Evolutionary conservation across 2,329 filamentous ascomycete species (phyloP), one percentile per base, ranked within the genome.

Genomic region (Chrysoporthe puriensis): DNA sequence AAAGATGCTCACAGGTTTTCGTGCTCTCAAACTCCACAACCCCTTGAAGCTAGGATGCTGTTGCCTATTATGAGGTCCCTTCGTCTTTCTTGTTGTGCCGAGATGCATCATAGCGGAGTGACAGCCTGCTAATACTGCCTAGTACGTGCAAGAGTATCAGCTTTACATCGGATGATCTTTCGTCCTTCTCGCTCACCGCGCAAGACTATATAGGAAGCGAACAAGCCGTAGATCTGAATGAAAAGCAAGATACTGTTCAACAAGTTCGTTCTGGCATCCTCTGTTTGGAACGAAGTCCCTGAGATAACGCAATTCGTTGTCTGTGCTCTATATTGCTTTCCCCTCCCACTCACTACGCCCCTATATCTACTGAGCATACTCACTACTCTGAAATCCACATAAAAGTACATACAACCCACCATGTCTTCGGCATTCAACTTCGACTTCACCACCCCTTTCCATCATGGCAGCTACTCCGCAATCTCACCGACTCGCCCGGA

Each of bases 401-500:
- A 13, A 1, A 57, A 18, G 11, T 57, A 7, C 16, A 40, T 21
- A 36, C 13, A 16, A 18, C 0, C 36, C 13, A 58, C 18, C 34
- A 36, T 58, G 36, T 58, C 56, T 58, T 58, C 36, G 11, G 11
- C 18, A 2, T 42, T 58, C 34, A 34, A 58, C 18, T 18, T 58
- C 4, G 48, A 48, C 59, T 66, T 66, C 32, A 66, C 59, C 50
- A 32, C 16, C 48, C 48, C 32, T 2, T 66, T 46, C n/a, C 64
- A 52, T 13, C 69, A 70, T 42, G 61, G 66, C 11, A 44, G 70
- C 11, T 79, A 79, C 59, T 64, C 74, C 0, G 66, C 72, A 21
- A 74, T 79, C 52, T 70, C 71, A 42, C 74, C 77, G 0, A 40
- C 61, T 0, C 72, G 72, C 1, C 72, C 74, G 0, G 66, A 74